Evolutionary conservation across 2,329 filamentous ascomycete genomes (phyloP), one percentile per base, ranked within the genome.

Genomic region (Trichoderma koningiopsis): DNA sequence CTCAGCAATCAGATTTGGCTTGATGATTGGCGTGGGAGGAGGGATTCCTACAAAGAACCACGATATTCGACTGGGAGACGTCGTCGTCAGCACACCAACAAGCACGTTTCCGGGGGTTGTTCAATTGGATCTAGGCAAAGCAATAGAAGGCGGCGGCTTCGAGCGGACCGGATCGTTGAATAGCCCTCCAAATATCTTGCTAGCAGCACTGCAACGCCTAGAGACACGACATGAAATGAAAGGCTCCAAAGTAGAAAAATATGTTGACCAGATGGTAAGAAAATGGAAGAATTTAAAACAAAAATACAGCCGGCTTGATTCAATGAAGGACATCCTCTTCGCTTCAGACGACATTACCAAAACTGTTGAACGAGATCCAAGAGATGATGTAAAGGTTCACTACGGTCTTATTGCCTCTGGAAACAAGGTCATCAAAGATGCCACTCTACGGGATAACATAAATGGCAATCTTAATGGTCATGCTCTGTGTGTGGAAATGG

Each of bases 391-490:
- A 19, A 7, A 29, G 4, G 14, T 66, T 68, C 73, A 76, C 43
- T 73, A 73, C 24, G 73, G 75, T 0, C 47, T 71, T 0, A 73
- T 78, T 14, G 77, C 76, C 0, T 81, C 79, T 0, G 77, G 75
- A 0, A 78, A 81, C 43, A 71, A 74, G 0, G 76, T 83, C 0
- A 78, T 84, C 68, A 81, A 79, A 55, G 72, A 79, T 22, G 77
- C 74, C 0, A 4, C 16, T 0, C 68, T 70, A 0, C 72, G 82
- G 4, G 79, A 83, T 37, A 10, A 67, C 0, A 66, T 81, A 2
- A 73, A 75, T 0, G 24, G 37, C 0, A 59, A 73, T 1, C 58
- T 71, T 0, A 72, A 67, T 0, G 72, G 64, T 0, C 37, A 58
- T 16, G 62, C 74, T 0, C 67, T 76, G 0, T 78, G 77, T 1